Base-by-base conservation (phyloP, 306 rosid genomes). In the Chamaecrista fasciculata region DNA sequence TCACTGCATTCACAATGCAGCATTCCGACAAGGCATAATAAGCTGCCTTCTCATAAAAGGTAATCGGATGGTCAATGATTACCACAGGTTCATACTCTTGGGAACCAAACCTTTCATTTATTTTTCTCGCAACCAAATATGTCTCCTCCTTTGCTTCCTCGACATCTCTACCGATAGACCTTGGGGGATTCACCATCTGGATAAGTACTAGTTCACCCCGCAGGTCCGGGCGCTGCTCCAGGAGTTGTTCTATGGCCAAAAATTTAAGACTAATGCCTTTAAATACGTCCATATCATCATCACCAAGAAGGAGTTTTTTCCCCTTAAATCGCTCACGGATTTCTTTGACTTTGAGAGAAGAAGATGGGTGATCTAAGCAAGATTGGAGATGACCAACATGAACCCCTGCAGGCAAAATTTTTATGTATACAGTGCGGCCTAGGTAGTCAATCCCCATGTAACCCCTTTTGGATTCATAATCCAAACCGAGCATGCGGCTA, bases 261-360 rank as follows among this genome's bases (percentile, higher is more conserved):
- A 89, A 59, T 81, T 89, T 89, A 7, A 89, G 78, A 71, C 81
- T 73, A 40, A 89, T 84, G 46, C 92, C 96, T 71, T 89, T 84
- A 51, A 89, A 89, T 50, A 89, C 84, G 81, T 89, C 96, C 86
- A 86, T 84, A 77, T 89, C 96, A 79, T 89, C 96, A 29, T 79
- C 92, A 43, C 92, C 92, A 12, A 89, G 66, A 67, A 89, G 72
- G 66, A 86, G 20, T 50, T 68, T 84, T 65, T 79, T 83, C 62
- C 90, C 92, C 75, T 60, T 24, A 62, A 79, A 78, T 23, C 78
- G 74, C 52, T 86, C 72, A 12, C 55, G 71, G 66, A 86, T 82
- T 73, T 89, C 84, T 60, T 74, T 79, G 42, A 69, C 88, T 78
- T 83, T 83, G 48, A 20, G 26, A 23, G 71, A 70, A 49, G 85